Evolutionary conservation across 805 yeast genomes (phyloP).

Genomic region (Starmerella geochares): DNA sequence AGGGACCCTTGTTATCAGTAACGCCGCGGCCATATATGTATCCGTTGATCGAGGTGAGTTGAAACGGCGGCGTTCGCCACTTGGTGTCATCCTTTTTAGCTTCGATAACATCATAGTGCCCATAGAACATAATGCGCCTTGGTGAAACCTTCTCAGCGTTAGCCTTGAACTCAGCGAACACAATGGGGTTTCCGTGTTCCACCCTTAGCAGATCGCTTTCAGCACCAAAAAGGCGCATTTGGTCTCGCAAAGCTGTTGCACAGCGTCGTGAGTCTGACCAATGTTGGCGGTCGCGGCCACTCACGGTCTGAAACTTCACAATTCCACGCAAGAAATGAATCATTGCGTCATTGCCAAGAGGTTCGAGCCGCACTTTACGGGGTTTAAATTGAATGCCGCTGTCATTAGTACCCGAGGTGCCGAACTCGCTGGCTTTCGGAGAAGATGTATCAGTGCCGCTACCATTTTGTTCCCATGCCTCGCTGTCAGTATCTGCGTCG

Average conservation of each 20-base stretch:
- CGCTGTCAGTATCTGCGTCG: not conserved
- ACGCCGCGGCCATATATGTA: slow-evolving; percentile 86
- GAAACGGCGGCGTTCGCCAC: slow-evolving; percentile 77
- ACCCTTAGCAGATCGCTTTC: slow-evolving; percentile 61
- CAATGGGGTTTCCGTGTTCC: slow-evolving; percentile 72
- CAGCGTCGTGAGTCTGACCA: slow-evolving; percentile 78
- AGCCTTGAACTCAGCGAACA: slow-evolving; percentile 54
- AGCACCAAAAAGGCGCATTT: slow-evolving; percentile 57
- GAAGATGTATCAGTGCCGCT: not conserved
- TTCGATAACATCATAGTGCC: slow-evolving; percentile 90
- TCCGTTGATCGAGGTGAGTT: slow-evolving; percentile 67
- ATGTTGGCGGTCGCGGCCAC: slow-evolving; percentile 56
- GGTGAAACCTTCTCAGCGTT: slow-evolving; percentile 25
- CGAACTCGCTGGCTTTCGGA: not conserved
- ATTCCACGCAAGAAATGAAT: slow-evolving; percentile 50
- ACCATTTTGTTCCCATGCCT: not conserved
- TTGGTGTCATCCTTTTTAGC: slow-evolving; percentile 42
- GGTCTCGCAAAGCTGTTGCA: slow-evolving; percentile 58
- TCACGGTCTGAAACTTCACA: slow-evolving; percentile 66
- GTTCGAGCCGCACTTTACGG: slow-evolving; percentile 21
- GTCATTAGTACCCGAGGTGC: not conserved
- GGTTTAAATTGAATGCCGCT: slow-evolving; percentile 2
- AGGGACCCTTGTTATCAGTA: slow-evolving; percentile 90
- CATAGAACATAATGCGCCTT: slow-evolving; percentile 69
- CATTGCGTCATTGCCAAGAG: slow-evolving; percentile 50